Base-by-base conservation (phyloP, 768 basidiomycete species). In the Boletus pseudopeckii region DNA sequence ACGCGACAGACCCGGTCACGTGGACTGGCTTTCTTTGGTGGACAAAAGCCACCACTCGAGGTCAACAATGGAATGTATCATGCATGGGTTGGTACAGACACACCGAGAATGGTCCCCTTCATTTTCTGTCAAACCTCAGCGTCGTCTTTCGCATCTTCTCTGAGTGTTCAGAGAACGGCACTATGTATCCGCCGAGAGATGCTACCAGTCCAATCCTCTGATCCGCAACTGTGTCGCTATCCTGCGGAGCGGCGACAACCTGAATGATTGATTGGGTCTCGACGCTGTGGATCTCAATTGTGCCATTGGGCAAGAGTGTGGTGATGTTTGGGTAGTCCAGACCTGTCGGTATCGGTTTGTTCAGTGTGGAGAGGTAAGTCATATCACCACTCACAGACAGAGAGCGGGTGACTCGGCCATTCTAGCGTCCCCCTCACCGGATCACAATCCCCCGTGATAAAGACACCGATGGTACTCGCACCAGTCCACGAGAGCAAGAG, bases 371-470 rank as follows among this genome's bases (percentile, higher is more conserved):
- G n/a, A 33, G 43, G 48, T 22, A 41, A 9, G 18, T n/a, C 7
- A 37, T 8, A 43, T 41, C 20, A 37, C 4, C 34, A 81, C 88
- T 64, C 63, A 94, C 92, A 85, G 36, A 92, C 73, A 18, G 84
- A 80, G 22, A 83, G 72, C 0, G 93, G 91, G 74, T 95, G 85
- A 46, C 75, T 80, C 3, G 83, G 78, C 91, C 92, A 97, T 65
- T 92, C 82, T 41, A 97, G 72, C 2, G 94, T 95, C 2, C 93
- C 93, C 43, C 94, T 80, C 8, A 92, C 86, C 5, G 95, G 92
- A 68, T 96, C 93, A 0, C 92, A 94, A 2, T 83, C 80, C 0
- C 84, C 81, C 14, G 81, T 91, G 58, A 98, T 77, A 61, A 98
- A 98, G 10, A 98, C 73, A 0, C 95, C 95, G 38, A 98, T 74